Evolutionary conservation across 495 filamentous ascomycete species (phyloP), one percentile per base, ranked within the genome.

Genomic region (Filosporella fistucella): DNA sequence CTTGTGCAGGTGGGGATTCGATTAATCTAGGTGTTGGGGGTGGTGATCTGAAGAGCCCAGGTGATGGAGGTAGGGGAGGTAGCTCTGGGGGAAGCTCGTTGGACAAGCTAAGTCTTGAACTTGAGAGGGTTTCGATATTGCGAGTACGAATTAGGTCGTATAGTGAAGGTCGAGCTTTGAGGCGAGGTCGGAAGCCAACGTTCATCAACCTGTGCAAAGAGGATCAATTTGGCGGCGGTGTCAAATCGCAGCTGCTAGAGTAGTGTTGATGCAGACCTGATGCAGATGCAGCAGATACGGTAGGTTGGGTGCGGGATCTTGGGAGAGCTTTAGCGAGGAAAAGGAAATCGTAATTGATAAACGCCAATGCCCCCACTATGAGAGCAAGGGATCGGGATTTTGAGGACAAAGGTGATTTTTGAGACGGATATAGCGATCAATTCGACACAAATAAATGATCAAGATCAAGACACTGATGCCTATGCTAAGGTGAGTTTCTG

Each of bases 161-260:
- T 52, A 85, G 63, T 11, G 82, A 86, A 28, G 77, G 73, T 36
- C 79, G 81, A 56, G 70, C 64, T 70, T 69, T 75, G 43, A 86
- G 63, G 59, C 72, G 74, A 61, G 71, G 77, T 55, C 66, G 55
- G 54, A 83, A 64, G 58, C 80, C 79, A 65, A 83, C 41, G 37
- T 60, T 56, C 58, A 61, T 61, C 20, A 50, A 60, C 52, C 24
- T 39, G 12, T 18, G 22, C n/a, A 23, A 17, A 11, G 42, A 17
- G 14, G 40, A 42, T 49, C 40, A 47, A 55, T 38, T 49, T n/a
- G n/a, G n/a, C n/a, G 24, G 23, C 18, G 30, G 33, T 21, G 28
- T 45, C 11, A 7, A 28, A 13, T 20, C 12, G 26, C 17, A 42
- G 45, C 33, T 47, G n/a, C n/a, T n/a, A n/a, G n/a, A n/a, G n/a